Conservation (phyloP, 768 basidiomycete genomes). For the Mycena floridula region DNA sequence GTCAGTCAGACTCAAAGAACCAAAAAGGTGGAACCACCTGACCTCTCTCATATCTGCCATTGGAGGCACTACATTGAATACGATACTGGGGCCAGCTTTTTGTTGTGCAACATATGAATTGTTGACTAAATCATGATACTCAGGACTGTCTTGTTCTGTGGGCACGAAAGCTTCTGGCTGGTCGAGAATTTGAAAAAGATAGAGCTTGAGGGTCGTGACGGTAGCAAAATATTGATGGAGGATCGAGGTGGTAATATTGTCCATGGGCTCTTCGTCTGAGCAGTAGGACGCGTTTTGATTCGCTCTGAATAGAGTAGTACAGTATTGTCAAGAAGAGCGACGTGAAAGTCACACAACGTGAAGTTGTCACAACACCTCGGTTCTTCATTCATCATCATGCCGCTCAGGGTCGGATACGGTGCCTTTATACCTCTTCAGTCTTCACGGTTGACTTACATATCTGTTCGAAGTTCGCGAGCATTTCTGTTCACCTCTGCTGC, state of each 20-base stretch:
- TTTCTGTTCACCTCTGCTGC: conserved; percentile 88
- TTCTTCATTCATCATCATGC: conserved; percentile 17
- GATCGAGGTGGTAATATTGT: conserved; percentile 22
- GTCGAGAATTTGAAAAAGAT: conserved; percentile 32
- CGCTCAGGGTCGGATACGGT: conserved; percentile 46
- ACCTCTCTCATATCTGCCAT: conserved; percentile 54
- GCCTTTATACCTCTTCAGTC: conserved; percentile 2
- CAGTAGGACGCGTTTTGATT: too few relatives aligned
- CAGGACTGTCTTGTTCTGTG: conserved; percentile 17
- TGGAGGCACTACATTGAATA: conserved; percentile 27
- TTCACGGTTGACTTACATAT: not conserved
- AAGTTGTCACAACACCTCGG: too few relatives aligned
- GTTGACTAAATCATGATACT: conserved; percentile 33
- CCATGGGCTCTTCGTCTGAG: not conserved
- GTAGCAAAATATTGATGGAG: conserved; percentile 38
- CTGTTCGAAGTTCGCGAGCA: conserved; percentile 70
- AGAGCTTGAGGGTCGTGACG: conserved; percentile 31
- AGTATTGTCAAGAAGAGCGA: too few relatives aligned
- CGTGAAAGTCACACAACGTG: too few relatives aligned
- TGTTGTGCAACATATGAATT: conserved; percentile 38
- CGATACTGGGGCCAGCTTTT: conserved; percentile 8
- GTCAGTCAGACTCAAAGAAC: not conserved
- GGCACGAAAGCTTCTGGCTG: conserved; percentile 9
- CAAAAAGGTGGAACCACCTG: conserved; percentile 7
- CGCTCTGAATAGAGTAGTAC: too few relatives aligned